phyloP scores from a whole-genome alignment of 768 basidiomycete genomes.

The Phaeotremella fagi region DNA sequence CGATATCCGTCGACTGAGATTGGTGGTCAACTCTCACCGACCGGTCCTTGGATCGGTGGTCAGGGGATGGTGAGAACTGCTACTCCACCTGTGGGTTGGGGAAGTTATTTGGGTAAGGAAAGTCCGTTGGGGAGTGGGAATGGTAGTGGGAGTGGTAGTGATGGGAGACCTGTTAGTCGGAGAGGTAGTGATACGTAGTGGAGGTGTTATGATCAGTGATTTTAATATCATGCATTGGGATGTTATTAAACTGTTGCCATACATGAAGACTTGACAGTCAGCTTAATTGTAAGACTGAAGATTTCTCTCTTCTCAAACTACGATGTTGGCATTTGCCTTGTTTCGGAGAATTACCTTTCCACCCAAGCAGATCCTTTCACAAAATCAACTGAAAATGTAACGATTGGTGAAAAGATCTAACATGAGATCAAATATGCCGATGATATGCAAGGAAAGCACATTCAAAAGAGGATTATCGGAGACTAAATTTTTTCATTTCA shows the following conservation, averaged over 20 bases:
- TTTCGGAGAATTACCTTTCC: too few species aligned
- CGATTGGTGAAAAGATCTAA: background rate
- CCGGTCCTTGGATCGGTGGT: constrained; percentile 14
- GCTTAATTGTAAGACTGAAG: too few species aligned
- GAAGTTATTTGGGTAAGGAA: background rate
- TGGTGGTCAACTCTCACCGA: constrained; percentile 12
- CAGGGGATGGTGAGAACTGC: constrained; percentile 5
- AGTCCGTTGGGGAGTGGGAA: background rate
- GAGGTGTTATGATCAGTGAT: background rate
- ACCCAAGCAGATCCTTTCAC: too few species aligned
- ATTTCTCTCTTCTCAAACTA: too few species aligned
- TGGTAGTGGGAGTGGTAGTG: background rate
- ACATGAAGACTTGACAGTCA: too few species aligned
- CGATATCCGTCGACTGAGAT: background rate
- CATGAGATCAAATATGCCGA: background rate
- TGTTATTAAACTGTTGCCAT: too few species aligned
- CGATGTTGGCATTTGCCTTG: too few species aligned
- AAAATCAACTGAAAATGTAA: too few species aligned
- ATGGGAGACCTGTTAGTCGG: background rate
- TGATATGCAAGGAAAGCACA: too few species aligned
- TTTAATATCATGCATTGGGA: too few species aligned
- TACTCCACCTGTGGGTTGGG: constrained; percentile 6
- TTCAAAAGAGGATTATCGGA: too few species aligned
- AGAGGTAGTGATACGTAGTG: background rate
- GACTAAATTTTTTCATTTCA: too few species aligned